phyloP scores from a whole-genome alignment of 495 filamentous ascomycete genomes.

The Melanomma pulvis-pyrius region DNA sequence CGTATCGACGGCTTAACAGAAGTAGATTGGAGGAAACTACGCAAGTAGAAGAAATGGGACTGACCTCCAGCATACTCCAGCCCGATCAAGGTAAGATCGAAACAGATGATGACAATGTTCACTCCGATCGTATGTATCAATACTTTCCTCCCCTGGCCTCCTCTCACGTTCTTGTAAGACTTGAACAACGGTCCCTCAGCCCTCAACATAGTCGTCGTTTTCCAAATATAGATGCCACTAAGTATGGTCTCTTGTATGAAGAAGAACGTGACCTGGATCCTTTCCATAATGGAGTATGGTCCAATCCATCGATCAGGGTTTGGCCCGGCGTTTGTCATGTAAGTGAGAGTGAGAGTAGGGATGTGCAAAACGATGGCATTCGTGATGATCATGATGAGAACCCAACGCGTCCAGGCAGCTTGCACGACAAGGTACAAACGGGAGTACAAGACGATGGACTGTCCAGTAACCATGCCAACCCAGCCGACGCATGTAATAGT shows the following conservation, averaged over 20 bases:
- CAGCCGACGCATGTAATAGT: constrained; percentile 21
- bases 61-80: constrained; percentile 22
- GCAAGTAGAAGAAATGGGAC: neutral
- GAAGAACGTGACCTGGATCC: constrained; percentile 21
- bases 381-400: constrained; percentile 36
- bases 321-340: constrained; percentile 6
- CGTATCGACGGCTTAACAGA: neutral
- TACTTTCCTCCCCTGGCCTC: neutral
- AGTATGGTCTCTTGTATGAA: constrained; percentile 25
- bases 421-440: constrained; percentile 31
- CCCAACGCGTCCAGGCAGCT: constrained; percentile 8
- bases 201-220: constrained; percentile 11
- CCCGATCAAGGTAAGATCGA: constrained; percentile 28
- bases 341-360: constrained; percentile 8
- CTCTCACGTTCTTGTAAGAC: constrained; percentile 4
- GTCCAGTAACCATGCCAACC: constrained; percentile 32
- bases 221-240: constrained; percentile 20
- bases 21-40: too few relatives aligned
- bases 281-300: constrained; percentile 15
- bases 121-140: constrained; percentile 22
- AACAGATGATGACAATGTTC: constrained; percentile 31
- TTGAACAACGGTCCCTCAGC: constrained; percentile 8
- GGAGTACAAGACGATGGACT: constrained; percentile 33
- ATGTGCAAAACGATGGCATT: constrained; percentile 27
- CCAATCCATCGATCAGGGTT: constrained; percentile 1